Base-by-base conservation (phyloP, 768 basidiomycete species). In the Lactifluus echinatus region DNA sequence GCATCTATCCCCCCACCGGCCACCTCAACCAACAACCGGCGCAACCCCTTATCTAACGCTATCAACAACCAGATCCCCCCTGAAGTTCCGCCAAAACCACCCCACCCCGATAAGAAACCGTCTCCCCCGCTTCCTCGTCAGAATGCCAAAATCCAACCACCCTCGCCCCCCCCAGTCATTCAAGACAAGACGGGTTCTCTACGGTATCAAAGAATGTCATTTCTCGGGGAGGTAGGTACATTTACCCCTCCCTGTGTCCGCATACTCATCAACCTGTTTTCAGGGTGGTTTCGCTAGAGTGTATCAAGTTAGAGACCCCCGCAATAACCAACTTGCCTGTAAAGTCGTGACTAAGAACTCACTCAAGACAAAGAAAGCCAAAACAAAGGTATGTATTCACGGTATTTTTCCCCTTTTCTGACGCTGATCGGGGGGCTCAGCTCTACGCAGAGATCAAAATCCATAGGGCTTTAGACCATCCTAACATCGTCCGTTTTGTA, bases 401-500 rank as follows among this genome's bases (percentile, higher is more conserved):
- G 44, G 4, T 19, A 1, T 15, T 17, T 19, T 11, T 14, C 7
- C 15, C 2, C 1, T 8, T 31, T 26, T 19, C 21, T 1, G 28
- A 53, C 11, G 28, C 37, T 55, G 43, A 49, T 15, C 24, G 12
- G 3, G 14, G 15, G 39, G 19, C 24, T 5, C 55, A 97, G 95
- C 81, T 99, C 45, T 99, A 93, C 67, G 94, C 95, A 59, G 95
- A 99, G 77, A 99, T 99, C 66, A 96, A 95, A 76, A 92, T 99
- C 47, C 95, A 99, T 71, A 84, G 87, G 59, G 85, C 90, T 14
- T 79, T 99, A 46, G 72, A 81, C 24, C 95, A 98, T 65, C 89
- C 93, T 17, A 94, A 99, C 70, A 91, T 99, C 61, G 93, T 97
- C 50, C 72, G 74, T 11, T 97, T 98, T 70, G 77, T 85, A 50